Evolutionary conservation across 2,329 filamentous ascomycete genomes (phyloP).

Genomic region (Metarhizium guizhouense): DNA sequence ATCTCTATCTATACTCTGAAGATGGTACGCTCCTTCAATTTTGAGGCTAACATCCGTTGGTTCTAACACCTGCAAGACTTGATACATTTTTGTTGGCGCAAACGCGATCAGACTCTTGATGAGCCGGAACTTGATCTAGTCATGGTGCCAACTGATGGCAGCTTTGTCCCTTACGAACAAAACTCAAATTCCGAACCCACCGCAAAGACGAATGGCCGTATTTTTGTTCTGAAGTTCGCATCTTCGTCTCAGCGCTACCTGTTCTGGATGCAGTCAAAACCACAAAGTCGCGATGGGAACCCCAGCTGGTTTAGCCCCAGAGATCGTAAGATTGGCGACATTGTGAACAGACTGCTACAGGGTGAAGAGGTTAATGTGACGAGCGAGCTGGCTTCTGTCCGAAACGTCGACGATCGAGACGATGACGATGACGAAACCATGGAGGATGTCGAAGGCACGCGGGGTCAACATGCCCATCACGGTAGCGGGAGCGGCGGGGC

Average conservation of each 20-base stretch:
- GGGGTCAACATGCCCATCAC: slow-evolving; percentile 48
- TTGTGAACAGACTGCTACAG: slow-evolving; percentile 76
- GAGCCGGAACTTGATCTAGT: slow-evolving; percentile 79
- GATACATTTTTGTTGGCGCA: slow-evolving; percentile 94
- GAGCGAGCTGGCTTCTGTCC: slow-evolving; percentile 58
- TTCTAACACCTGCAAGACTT: slow-evolving; percentile 51
- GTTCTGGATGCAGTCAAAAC: slow-evolving; percentile 94
- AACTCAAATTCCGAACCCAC: slow-evolving; percentile 45
- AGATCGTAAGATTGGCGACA: slow-evolving; percentile 78
- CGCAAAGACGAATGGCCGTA: slow-evolving; percentile 71
- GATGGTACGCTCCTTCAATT: slow-evolving; percentile 54
- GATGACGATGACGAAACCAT: slow-evolving; percentile 49
- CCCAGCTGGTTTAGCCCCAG: slow-evolving; percentile 73
- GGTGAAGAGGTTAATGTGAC: slow-evolving; percentile 81
- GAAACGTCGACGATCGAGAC: slow-evolving; percentile 40
- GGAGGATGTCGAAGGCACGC: slow-evolving; percentile 58
- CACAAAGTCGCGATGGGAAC: slow-evolving; percentile 61
- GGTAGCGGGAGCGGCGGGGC: slow-evolving; percentile 67
- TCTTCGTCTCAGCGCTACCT: slow-evolving; percentile 86
- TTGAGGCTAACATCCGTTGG: background rate
- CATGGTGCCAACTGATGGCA: slow-evolving; percentile 85
- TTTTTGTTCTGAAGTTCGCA: slow-evolving; percentile 88
- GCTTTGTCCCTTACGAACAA: slow-evolving; percentile 72
- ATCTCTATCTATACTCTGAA: slow-evolving; percentile 86
- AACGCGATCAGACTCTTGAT: slow-evolving; percentile 60